Evolutionary conservation across 2,329 filamentous ascomycete species (phyloP), one percentile per base, ranked within the genome.

Genomic region (Diaporthe vaccinii): DNA sequence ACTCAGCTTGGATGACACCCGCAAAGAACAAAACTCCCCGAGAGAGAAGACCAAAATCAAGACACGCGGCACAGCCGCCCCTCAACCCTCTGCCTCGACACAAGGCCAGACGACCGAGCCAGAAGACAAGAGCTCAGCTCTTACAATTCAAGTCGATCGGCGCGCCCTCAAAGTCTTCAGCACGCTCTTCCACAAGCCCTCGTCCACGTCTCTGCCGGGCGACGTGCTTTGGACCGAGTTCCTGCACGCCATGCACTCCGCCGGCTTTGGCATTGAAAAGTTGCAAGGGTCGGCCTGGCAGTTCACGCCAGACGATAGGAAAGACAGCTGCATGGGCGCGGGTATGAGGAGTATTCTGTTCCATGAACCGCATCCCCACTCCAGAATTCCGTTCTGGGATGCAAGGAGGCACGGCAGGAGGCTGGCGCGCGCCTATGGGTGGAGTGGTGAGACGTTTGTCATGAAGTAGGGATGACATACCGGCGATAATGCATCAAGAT

Each of bases 181-280:
- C 22, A 28, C 44, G 12, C 51, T 74, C 20, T 74, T 69, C 8
- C 44, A 68, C 53, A 28, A 3, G 1, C 36, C 49, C 0, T 74
- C 39, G 2, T 25, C 61, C 3, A 17, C 20, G 4, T 39, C 72
- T 3, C 22, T 2, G 49, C 49, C 44, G 10, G 31, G 61, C 0
- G 72, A 74, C 17, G 55, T 74, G 6, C 36, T 39, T 2, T 69
- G 51, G 72, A 28, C 2, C 14, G 51, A 74, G 0, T 49, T 74
- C 2, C 20, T 44, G 1, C 41, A 69, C 20, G 55, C 55, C 7
- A 74, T 74, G 61, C 62, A 20, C 3, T 34, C 53, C 9, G 62
- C 65, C 2, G 62, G 72, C 51, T 74, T 74, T 53, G 8, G 41
- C 1, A 67, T 61, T 20, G 72, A 74, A 25, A 69, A 74, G 72